A percentile compares a stretch with the other conserved stretches of the same genome.
phyloP scores from a whole-genome alignment of 495 filamentous ascomycete species.

The Hyaloscypha hepaticicola region DNA sequence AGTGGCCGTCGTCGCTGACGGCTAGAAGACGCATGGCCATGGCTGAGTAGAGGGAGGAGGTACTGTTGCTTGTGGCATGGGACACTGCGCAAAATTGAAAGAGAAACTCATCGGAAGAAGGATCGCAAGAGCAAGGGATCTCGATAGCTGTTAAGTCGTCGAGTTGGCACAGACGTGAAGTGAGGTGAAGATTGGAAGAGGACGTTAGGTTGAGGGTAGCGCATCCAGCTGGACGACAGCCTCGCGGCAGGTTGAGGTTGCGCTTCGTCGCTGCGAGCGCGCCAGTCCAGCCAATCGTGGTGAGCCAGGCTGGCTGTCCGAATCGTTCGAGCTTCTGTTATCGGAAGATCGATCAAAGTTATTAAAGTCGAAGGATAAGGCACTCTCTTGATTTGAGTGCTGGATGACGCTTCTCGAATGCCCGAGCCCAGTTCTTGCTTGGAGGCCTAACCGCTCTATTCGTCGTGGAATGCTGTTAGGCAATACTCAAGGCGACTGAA shows the following conservation, averaged over 20 bases:
- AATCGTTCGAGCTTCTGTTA: too few relatives aligned
- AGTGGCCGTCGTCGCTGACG: constrained; percentile 9
- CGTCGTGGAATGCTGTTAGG: background rate
- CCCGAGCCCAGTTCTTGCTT: too few relatives aligned
- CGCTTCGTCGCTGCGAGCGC: background rate
- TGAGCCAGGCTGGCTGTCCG: too few relatives aligned
- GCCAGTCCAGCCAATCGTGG: background rate
- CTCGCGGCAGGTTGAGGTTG: constrained; percentile 3
- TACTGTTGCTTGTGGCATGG: constrained; percentile 12
- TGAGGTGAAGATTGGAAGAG: constrained; percentile 22
- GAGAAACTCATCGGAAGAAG: constrained; percentile 13
- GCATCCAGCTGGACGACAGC: constrained; percentile 17
- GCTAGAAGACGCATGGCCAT: constrained; percentile 22
- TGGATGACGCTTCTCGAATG: too few relatives aligned
- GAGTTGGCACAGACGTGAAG: constrained; percentile 19
- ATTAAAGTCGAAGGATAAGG: too few relatives aligned
- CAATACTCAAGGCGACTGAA: too few relatives aligned
- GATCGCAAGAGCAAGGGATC: constrained; percentile 15
- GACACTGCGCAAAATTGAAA: constrained; percentile 12
- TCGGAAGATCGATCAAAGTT: too few relatives aligned
- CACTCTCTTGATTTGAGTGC: too few relatives aligned
- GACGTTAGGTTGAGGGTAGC: constrained; percentile 21
- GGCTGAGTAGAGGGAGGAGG: constrained; percentile 9
- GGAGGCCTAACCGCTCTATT: too few relatives aligned
- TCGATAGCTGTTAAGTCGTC: constrained; percentile 16